Conservation (phyloP, 495 filamentous ascomycete genomes). For the Friedmanniomyces simplex region DNA sequence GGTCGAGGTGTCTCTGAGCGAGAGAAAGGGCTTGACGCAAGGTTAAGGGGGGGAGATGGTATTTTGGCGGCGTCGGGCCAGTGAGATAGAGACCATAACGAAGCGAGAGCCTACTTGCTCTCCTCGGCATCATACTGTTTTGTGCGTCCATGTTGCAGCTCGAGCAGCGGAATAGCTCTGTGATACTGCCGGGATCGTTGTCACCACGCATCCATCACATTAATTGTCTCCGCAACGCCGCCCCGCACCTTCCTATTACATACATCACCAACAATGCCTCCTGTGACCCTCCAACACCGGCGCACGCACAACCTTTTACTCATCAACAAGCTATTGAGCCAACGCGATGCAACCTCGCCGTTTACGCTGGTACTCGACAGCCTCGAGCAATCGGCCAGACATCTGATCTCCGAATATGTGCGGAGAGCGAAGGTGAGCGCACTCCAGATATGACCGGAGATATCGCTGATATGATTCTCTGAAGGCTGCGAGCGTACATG, state of each 20-base stretch:
- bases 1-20: too few relatives aligned
- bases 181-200: too few relatives aligned
- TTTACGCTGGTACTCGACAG: slow-evolving; percentile 79
- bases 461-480: not conserved
- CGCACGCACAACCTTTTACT: slow-evolving; percentile 79
- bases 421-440: slow-evolving; percentile 56
- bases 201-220: too few relatives aligned
- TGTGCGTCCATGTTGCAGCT: too few relatives aligned
- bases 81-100: too few relatives aligned
- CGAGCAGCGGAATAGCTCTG: too few relatives aligned
- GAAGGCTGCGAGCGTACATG: slow-evolving; percentile 46
- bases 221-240: slow-evolving; percentile 1
- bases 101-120: too few relatives aligned
- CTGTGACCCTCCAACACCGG: slow-evolving; percentile 40
- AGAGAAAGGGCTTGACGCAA: too few relatives aligned
- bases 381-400: slow-evolving; percentile 68
- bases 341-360: slow-evolving; percentile 70
- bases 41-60: too few relatives aligned
- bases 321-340: slow-evolving; percentile 69
- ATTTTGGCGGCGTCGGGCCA: too few relatives aligned
- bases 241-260: not conserved
- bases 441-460: not conserved
- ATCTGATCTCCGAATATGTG: slow-evolving; percentile 63
- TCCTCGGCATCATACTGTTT: too few relatives aligned
- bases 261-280: slow-evolving; percentile 14